These are phyloP conservation scores for Anaeromyces robustus DNA, from an alignment of 192 early-diverging fungal genomes.

Conservation along the genomic window DNA sequence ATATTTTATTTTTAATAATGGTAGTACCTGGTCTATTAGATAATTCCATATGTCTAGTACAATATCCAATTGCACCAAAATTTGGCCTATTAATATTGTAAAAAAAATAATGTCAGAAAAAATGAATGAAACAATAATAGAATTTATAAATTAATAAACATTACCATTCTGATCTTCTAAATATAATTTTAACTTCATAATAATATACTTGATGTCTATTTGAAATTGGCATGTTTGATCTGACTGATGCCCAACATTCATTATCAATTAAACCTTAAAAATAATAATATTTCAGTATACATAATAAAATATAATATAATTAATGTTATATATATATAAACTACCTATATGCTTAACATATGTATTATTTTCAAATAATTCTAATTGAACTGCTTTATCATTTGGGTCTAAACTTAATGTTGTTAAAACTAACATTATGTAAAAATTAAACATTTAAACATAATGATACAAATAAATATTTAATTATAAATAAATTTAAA, in stretches of 20 bases:
- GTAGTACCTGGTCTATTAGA: background rate
- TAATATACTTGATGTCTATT: background rate
- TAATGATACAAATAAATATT: too few relatives aligned
- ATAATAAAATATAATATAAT: too few relatives aligned
- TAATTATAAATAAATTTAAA: too few relatives aligned
- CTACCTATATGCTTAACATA: background rate
- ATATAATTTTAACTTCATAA: background rate
- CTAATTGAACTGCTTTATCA: background rate
- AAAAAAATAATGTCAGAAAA: too few relatives aligned
- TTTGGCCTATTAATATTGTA: background rate
- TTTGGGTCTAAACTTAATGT: background rate
- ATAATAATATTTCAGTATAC: background rate
- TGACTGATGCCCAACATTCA: background rate
- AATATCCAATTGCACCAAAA: background rate
- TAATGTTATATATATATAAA: too few relatives aligned
- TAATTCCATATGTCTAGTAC: background rate
- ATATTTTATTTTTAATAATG: too few relatives aligned
- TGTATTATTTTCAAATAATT: background rate
- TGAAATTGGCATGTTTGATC: background rate
- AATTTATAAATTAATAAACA: too few relatives aligned
- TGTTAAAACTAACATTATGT: background rate
- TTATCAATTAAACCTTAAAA: background rate
- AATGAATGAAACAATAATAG: too few relatives aligned
- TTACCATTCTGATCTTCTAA: background rate
- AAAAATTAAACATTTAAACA: too few relatives aligned